These are phyloP conservation scores for Vaccinium darrowii DNA, from an alignment of 148 eudicot species.

Conservation along the genomic window DNA sequence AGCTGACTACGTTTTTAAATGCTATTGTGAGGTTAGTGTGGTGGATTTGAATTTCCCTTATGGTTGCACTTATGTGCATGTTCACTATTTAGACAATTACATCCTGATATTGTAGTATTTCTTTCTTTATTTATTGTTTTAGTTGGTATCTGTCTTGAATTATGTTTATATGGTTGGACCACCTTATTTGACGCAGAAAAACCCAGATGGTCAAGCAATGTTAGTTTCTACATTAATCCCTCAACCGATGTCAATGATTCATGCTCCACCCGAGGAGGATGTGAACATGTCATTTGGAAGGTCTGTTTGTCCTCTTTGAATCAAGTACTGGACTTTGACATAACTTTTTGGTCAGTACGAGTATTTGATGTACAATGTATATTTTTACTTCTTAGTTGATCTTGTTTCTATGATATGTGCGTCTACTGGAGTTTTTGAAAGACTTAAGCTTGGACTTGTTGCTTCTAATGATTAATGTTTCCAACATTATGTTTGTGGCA, in stretches of 20 bases:
- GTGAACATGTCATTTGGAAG: slow-evolving; percentile 96
- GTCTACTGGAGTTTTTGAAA: background rate
- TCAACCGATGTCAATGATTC: slow-evolving; percentile 59
- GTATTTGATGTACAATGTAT: background rate
- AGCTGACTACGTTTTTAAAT: slow-evolving; percentile 85
- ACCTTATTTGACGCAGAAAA: slow-evolving; percentile 50
- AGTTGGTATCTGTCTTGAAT: background rate
- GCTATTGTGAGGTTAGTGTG: slow-evolving; percentile 79
- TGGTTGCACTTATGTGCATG: background rate
- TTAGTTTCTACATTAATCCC: slow-evolving; percentile 82
- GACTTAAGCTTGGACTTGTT: slow-evolving; percentile 10
- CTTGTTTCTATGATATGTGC: background rate
- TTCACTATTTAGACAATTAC: background rate
- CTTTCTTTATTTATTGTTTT: background rate
- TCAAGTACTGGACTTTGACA: background rate
- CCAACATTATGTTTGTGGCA: slow-evolving; percentile 36
- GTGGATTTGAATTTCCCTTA: background rate
- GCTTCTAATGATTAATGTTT: slow-evolving; percentile 21
- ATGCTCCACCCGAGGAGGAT: slow-evolving; percentile 69
- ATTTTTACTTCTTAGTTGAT: background rate
- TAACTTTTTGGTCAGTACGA: background rate
- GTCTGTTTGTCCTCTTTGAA: slow-evolving; percentile 35
- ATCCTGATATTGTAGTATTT: background rate
- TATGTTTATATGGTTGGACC: slow-evolving; percentile 13
- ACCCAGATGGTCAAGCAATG: slow-evolving; percentile 83